phyloP scores from a whole-genome alignment of 2,329 filamentous ascomycete species.

The Cytospora leucostoma region DNA sequence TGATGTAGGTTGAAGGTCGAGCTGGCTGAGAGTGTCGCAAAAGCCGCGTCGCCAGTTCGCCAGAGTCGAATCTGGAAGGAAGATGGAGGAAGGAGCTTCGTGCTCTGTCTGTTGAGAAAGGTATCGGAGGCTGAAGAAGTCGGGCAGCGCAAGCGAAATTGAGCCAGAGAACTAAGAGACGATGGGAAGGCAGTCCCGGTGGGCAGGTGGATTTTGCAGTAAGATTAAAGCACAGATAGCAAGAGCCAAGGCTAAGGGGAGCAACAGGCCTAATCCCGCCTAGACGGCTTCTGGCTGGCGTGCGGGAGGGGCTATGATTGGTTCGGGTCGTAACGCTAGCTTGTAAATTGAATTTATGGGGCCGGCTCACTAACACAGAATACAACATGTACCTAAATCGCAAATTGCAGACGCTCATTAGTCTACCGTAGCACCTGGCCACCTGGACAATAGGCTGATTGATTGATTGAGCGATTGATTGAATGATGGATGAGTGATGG shows the following conservation, averaged over 20 bases:
- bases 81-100: conserved; percentile 21
- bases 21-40: conserved; percentile 6
- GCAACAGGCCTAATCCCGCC: conserved; percentile 17
- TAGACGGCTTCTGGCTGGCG: conserved; percentile 2
- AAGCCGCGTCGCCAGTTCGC: conserved; percentile 17
- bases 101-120: conserved; percentile 31
- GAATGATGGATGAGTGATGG: not conserved
- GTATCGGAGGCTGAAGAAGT: conserved; percentile 48
- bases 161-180: conserved; percentile 19
- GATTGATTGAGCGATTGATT: not conserved
- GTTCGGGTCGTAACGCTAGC: not conserved
- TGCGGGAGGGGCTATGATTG: conserved; percentile 5
- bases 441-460: conserved; percentile 14
- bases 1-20: not conserved
- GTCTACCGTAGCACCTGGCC: conserved; percentile 12
- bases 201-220: conserved; percentile 21
- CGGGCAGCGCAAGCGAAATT: conserved; percentile 55
- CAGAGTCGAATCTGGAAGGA: conserved; percentile 18
- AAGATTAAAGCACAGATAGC: conserved; percentile 7
- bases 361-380: conserved; percentile 2
- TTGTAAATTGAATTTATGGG: not conserved
- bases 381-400: not conserved
- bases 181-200: conserved; percentile 20
- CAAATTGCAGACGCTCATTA: conserved; percentile 7
- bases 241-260: conserved; percentile 15